Evolutionary conservation across 139 green algal species (phyloP).

Genomic region (Dunaliella sp.): DNA sequence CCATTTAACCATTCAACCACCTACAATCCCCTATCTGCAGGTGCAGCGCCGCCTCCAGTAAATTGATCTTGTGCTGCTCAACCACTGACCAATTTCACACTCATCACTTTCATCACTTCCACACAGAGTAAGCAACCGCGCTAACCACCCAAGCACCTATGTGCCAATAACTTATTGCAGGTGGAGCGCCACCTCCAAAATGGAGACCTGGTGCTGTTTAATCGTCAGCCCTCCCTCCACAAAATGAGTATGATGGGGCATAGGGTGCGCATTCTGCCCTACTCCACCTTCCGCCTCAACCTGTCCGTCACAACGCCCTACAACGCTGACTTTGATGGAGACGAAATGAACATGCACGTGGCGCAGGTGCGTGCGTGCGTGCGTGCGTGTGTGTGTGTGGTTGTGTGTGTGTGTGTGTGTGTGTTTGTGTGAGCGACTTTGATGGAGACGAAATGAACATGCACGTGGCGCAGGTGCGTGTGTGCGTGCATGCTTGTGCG

Average conservation of each 20-base stretch:
- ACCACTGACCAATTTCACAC: too few relatives aligned
- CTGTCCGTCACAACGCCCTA: slow-evolving; percentile 95
- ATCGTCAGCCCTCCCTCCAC: slow-evolving; percentile 98
- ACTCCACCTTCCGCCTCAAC: slow-evolving; percentile 76
- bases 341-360: slow-evolving; percentile 99
- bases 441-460: slow-evolving; percentile 97
- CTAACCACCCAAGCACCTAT: too few relatives aligned
- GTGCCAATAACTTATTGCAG: too few relatives aligned
- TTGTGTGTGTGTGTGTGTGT: not conserved
- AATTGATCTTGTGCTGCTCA: not conserved
- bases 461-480: slow-evolving; percentile 87
- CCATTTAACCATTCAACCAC: too few relatives aligned
- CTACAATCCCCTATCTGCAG: too few relatives aligned
- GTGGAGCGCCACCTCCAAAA: slow-evolving; percentile 95
- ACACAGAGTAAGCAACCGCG: too few relatives aligned
- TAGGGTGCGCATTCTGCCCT: slow-evolving; percentile 82
- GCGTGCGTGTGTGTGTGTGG: not conserved
- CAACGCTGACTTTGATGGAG: slow-evolving; percentile 99
- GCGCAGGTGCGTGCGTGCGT: slow-evolving; percentile 56
- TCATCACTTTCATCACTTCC: too few relatives aligned
- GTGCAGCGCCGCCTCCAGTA: too few relatives aligned
- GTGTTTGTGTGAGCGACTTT: too few relatives aligned
- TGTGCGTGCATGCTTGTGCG: too few relatives aligned
- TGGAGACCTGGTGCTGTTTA: slow-evolving; percentile 98
- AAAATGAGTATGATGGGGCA: slow-evolving; percentile 99